These are phyloP conservation scores for Oryza longistaminata DNA, from an alignment of 176 grass and related monocot species.

Conservation along the genomic window DNA sequence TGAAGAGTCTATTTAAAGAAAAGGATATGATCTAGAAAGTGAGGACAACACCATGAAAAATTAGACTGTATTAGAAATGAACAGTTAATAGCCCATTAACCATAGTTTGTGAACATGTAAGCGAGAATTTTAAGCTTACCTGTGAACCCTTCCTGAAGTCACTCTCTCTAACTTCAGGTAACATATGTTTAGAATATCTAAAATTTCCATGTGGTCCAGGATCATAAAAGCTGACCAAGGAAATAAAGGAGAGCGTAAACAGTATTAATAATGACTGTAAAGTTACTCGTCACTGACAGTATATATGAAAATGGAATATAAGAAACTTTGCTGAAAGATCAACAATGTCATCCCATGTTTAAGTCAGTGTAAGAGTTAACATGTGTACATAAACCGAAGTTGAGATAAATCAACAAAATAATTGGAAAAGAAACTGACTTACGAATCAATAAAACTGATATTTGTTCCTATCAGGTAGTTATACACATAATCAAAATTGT, in stretches of 20 bases:
- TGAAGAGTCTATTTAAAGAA: not conserved
- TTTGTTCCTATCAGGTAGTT: conserved; percentile 87
- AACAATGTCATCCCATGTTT: not conserved
- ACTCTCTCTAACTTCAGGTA: conserved; percentile 72
- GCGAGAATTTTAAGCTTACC: conserved; percentile 45
- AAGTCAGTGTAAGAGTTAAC: not conserved
- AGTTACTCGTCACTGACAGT: not conserved
- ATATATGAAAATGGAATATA: not conserved
- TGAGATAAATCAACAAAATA: not conserved
- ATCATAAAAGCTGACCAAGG: conserved; percentile 75
- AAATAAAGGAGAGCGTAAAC: conserved; percentile 34
- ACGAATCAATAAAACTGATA: conserved; percentile 93
- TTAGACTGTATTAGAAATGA: not conserved
- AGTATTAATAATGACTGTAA: not conserved
- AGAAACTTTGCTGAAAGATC: not conserved
- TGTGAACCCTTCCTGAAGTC: conserved; percentile 98
- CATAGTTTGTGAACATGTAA: not conserved
- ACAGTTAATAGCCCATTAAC: not conserved
- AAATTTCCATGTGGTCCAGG: conserved; percentile 94
- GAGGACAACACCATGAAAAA: not conserved
- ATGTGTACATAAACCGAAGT: not conserved
- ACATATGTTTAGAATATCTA: conserved; percentile 85
- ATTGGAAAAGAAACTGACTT: conserved; percentile 29
- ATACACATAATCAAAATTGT: conserved; percentile 91
- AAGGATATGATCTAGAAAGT: not conserved